Conservation (phyloP, 1,284 basidiomycete species). For the Laetiporus sulphureus region DNA sequence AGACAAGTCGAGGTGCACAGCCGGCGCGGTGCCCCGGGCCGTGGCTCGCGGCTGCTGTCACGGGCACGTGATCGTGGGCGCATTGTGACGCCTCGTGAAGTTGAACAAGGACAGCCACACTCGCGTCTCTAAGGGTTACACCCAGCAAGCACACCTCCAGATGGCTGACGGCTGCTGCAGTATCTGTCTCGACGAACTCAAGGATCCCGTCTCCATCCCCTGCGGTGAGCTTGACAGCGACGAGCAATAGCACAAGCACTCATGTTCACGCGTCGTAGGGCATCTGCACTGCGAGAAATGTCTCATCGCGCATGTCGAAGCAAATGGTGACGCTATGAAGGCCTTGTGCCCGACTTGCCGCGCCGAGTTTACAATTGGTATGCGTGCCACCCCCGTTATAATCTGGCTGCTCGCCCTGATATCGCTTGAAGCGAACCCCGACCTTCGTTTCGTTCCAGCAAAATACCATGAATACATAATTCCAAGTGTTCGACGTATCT, state of each 20-base stretch:
- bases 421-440: slow-evolving; percentile 24
- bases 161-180: slow-evolving; percentile 26
- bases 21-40: too few relatives aligned
- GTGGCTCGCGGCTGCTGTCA: slow-evolving; percentile 5
- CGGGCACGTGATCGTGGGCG: slow-evolving; percentile 7
- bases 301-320: slow-evolving; percentile 39
- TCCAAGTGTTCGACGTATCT: slow-evolving; percentile 51
- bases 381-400: slow-evolving; percentile 4
- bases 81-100: not conserved
- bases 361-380: slow-evolving; percentile 45
- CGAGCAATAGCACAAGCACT: not conserved
- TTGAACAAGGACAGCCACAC: not conserved
- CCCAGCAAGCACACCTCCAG: slow-evolving; percentile 5
- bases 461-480: slow-evolving; percentile 54
- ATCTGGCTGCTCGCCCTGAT: not conserved
- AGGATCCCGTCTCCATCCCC: slow-evolving; percentile 49
- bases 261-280: slow-evolving; percentile 29
- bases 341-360: slow-evolving; percentile 57
- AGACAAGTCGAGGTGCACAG: not conserved
- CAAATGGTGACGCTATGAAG: slow-evolving; percentile 32
- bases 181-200: slow-evolving; percentile 51
- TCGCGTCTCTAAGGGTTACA: not conserved
- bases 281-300: slow-evolving; percentile 59
- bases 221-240: slow-evolving; percentile 46
- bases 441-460: slow-evolving; percentile 46